These are phyloP conservation scores for Salvia miltiorrhiza DNA, from an alignment of 257 asterid genomes.

Conservation along the genomic window DNA sequence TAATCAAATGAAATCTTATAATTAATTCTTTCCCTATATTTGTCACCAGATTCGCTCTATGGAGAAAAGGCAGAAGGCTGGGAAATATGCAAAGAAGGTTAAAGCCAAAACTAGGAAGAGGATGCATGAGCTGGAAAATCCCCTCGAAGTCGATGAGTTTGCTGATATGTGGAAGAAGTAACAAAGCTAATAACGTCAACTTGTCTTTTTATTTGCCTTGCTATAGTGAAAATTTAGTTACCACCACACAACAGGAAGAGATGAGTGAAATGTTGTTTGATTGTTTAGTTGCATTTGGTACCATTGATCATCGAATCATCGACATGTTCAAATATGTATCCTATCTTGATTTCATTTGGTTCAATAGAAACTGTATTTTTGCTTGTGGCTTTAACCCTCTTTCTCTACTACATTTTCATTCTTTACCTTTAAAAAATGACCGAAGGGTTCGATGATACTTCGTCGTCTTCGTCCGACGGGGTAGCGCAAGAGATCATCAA, in stretches of 20 bases:
- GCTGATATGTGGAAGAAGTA: conserved; percentile 94
- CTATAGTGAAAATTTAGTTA: neutral
- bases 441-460: no score
- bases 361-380: neutral
- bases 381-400: no score
- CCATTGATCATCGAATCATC: no score
- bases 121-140: conserved; percentile 80
- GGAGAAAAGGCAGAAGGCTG: conserved; percentile 80
- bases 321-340: neutral
- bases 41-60: conserved; percentile 64
- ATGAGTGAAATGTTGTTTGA: neutral
- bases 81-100: conserved; percentile 84
- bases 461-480: no score
- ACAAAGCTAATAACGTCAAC: neutral
- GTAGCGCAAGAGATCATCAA: no score
- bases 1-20: neutral
- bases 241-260: no score
- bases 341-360: neutral
- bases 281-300: neutral
- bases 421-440: no score
- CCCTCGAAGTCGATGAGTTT: conserved; percentile 77
- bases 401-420: no score
- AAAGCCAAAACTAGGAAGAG: conserved; percentile 91
- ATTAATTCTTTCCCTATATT: neutral
- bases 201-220: neutral